Conservation (phyloP, 768 basidiomycete genomes). For the Russula foetens region DNA sequence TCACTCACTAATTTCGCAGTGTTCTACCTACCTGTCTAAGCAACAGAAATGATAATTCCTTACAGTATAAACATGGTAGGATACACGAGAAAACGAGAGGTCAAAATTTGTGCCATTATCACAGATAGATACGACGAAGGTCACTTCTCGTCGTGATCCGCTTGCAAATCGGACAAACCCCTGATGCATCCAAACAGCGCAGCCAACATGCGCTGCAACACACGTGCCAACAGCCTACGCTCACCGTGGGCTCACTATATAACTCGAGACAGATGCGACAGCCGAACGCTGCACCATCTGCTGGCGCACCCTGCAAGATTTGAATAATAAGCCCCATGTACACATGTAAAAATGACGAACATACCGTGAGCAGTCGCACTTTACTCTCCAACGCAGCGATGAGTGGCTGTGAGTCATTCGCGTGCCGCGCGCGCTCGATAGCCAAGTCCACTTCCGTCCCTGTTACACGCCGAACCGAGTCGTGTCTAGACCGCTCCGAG, state of each 20-base stretch:
- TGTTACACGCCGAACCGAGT: conserved; percentile 9
- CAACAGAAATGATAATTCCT: neutral
- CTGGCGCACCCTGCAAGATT: neutral
- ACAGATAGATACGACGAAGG: conserved; percentile 68
- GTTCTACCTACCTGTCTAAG: neutral
- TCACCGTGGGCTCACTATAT: conserved; percentile 69
- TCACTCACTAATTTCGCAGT: neutral
- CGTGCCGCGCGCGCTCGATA: conserved; percentile 43
- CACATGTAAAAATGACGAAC: neutral
- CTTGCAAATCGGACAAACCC: conserved; percentile 82
- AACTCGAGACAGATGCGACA: conserved; percentile 79
- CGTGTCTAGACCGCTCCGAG: neutral
- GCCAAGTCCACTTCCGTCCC: conserved; percentile 37
- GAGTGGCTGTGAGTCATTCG: conserved; percentile 35
- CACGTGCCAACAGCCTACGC: conserved; percentile 84
- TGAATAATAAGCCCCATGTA: neutral
- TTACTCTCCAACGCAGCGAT: conserved; percentile 54
- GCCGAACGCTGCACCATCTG: conserved; percentile 27
- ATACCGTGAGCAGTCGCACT: conserved; percentile 35
- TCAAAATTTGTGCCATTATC: neutral
- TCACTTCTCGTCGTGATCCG: conserved; percentile 74
- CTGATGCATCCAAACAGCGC: conserved; percentile 73
- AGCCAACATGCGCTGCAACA: conserved; percentile 81
- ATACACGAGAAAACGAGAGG: neutral
- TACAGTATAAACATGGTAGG: neutral